phyloP scores from a whole-genome alignment of 352 stramenopile genomes.

The Phytophthora syringae region DNA sequence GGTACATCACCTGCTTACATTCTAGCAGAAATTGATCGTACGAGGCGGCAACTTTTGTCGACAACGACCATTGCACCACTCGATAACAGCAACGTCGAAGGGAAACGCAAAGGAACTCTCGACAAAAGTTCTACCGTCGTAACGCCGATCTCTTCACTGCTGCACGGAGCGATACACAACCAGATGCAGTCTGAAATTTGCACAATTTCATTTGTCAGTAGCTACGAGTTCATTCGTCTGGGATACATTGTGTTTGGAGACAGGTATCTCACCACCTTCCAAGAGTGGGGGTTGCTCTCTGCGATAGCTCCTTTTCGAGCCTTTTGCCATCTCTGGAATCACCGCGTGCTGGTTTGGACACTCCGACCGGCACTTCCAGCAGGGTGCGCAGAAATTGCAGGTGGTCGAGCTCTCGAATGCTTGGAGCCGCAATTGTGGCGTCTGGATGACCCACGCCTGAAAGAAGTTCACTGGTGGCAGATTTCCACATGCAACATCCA shows the following conservation, averaged over 20 bases:
- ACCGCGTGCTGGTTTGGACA: slow-evolving; percentile 24
- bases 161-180: too few relatives aligned
- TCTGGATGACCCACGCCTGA: slow-evolving; percentile 17
- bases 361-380: neutral
- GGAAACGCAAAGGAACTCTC: too few relatives aligned
- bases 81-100: too few relatives aligned
- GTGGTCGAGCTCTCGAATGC: slow-evolving; percentile 1
- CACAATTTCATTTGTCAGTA: slow-evolving; percentile 8
- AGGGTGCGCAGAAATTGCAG: neutral
- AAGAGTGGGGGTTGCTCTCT: slow-evolving; percentile 17
- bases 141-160: too few relatives aligned
- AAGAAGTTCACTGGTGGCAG: slow-evolving; percentile 14
- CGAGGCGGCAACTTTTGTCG: neutral
- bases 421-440: slow-evolving; percentile 24
- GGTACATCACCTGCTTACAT: slow-evolving; percentile 13
- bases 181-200: too few relatives aligned
- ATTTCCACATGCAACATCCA: slow-evolving; percentile 9
- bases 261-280: slow-evolving; percentile 9
- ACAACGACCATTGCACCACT: too few relatives aligned
- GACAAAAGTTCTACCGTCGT: too few relatives aligned
- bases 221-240: slow-evolving; percentile 32
- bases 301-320: slow-evolving; percentile 5
- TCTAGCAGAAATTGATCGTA: too few relatives aligned
- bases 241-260: slow-evolving; percentile 29
- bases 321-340: slow-evolving; percentile 1